These are phyloP conservation scores for Syzygium oleosum DNA, from an alignment of 345 rosid genomes.

Conservation along the genomic window DNA sequence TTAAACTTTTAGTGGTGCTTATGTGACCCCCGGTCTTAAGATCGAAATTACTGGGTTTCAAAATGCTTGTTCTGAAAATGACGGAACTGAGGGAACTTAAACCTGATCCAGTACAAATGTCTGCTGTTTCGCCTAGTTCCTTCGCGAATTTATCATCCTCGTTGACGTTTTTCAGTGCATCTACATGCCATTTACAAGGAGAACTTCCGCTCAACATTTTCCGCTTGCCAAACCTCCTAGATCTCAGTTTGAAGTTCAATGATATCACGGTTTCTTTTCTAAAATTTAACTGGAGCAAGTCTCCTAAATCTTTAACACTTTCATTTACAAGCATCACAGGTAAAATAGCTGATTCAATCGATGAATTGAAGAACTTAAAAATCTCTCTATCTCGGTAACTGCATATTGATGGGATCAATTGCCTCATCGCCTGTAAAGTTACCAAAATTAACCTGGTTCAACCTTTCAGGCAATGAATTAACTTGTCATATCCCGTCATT, in stretches of 20 bases:
- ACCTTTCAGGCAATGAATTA: neutral
- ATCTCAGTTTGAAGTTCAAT: neutral
- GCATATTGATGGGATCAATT: neutral
- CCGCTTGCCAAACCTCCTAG: neutral
- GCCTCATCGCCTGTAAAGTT: neutral
- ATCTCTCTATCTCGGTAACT: neutral
- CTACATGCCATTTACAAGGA: neutral
- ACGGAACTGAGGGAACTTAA: neutral
- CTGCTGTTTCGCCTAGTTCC: neutral
- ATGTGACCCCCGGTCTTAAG: neutral
- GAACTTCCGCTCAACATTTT: neutral
- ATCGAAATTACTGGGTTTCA: neutral
- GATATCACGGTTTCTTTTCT: neutral
- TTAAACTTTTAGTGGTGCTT: neutral
- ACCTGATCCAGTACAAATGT: neutral
- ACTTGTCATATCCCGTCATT: neutral
- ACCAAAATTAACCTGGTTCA: neutral
- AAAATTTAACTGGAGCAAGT: neutral
- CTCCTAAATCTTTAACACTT: neutral
- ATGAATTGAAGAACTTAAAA: neutral
- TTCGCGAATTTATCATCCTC: neutral
- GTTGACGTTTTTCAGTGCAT: rapidly evolving
- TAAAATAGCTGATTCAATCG: neutral
- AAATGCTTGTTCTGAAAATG: neutral
- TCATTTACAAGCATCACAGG: neutral